Evolutionary conservation across 106 monocot genomes (phyloP), one percentile per base, ranked within the genome.

Genomic region (Phalaenopsis aphrodite): DNA sequence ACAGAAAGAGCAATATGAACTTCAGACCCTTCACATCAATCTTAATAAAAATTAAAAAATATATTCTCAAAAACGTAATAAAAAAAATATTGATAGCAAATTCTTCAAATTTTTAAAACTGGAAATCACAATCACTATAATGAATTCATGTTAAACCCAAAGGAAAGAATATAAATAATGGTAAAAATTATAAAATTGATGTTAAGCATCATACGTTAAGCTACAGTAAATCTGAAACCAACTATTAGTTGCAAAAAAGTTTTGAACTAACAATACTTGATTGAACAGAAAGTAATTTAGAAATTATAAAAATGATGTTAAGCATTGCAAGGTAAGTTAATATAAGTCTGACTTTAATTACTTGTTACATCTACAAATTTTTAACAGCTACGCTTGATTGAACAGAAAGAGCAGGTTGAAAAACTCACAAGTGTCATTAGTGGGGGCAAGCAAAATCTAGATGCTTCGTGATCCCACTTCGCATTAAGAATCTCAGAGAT

Each of bases 381-480:
- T 69, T 12, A 69, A 15, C 69, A 69, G 39, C 69, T 4, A 69
- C 39, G 45, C 18, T 75, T 19, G 16, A 43, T 76, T 49, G 21
- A 76, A 76, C 49, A 52, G 14, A 49, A 3, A 42, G 49, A 21
- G 11, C 14, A 46, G 58, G 8, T 56, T 76, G 16, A 11, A 48
- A 14, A 81, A 88, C 92, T 98, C 79, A 98, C 97, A 75, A 98
- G 97, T 46, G 84, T 84, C 90, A 98, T 90, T 41, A 92, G 67
- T 46, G 97, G 97, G 79, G 97, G 97, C 79, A 98, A 85, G 67
- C 92, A 92, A 78, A 98, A 98, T 23, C 48, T 83, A 77, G 68
- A 79, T 71, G 81, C 91, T 57, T 98, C 92, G 84, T 98, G 94
- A 87, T 98, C 92, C 98, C 98, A 98, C 69, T 86, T 92, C 78